Conservation (phyloP, 2,329 filamentous ascomycete genomes). For the Didymella lethalis region DNA sequence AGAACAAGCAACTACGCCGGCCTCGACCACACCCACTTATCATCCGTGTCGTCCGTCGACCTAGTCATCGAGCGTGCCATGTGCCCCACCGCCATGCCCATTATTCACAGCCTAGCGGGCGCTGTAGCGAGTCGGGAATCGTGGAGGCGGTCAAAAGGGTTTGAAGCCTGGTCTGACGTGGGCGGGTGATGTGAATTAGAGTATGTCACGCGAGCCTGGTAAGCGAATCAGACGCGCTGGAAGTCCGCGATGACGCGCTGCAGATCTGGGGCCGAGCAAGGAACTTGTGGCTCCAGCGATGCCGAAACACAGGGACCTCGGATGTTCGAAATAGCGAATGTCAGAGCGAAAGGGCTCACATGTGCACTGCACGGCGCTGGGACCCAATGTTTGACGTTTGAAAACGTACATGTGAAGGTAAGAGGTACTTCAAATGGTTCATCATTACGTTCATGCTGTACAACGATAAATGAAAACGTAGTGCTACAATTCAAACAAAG, state of each 20-base stretch:
- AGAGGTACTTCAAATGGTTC: neutral
- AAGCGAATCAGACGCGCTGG: conserved; percentile 10
- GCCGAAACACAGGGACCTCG: conserved; percentile 1
- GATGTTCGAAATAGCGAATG: neutral
- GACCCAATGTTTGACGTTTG: neutral
- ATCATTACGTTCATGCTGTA: conserved; percentile 12
- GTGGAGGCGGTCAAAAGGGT: conserved; percentile 16
- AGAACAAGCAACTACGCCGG: conserved; percentile 18
- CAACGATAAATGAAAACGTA: conserved; percentile 2
- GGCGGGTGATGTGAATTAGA: conserved; percentile 18
- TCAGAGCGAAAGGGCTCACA: conserved; percentile 1
- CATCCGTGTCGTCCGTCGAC: neutral
- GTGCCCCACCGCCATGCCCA: conserved; percentile 19
- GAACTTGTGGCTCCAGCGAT: neutral
- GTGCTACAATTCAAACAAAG: conserved; percentile 9
- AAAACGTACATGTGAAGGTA: neutral
- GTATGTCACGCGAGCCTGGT: conserved; percentile 18
- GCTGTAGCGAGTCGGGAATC: conserved; percentile 17
- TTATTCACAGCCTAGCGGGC: conserved; percentile 15
- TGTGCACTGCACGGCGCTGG: neutral
- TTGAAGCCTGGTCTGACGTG: conserved; percentile 21
- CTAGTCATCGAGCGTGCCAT: conserved; percentile 18
- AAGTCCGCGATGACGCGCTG: conserved; percentile 22
- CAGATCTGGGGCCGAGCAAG: conserved; percentile 15
- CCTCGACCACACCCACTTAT: conserved; percentile 10